Evolutionary conservation across 768 basidiomycete species (phyloP).

Genomic region (Piloderma croceum): DNA sequence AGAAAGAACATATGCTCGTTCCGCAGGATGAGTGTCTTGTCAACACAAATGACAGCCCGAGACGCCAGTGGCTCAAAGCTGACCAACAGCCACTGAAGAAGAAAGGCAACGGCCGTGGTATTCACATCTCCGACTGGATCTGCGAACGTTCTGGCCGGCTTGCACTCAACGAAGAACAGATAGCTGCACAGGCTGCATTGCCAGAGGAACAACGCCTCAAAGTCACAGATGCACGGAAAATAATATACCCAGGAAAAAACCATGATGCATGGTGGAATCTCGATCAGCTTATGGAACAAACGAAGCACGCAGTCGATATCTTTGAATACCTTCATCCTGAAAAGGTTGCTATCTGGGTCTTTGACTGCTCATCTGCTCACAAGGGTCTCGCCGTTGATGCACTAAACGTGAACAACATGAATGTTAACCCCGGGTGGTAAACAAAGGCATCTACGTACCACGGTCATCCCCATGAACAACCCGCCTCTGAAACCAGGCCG

Average conservation of each 20-base stretch:
- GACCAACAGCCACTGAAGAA: constrained; percentile 24
- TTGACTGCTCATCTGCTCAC: too few relatives aligned
- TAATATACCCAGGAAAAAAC: constrained; percentile 12
- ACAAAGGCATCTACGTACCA: constrained; percentile 14
- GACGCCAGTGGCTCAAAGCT: constrained; percentile 14
- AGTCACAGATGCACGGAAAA: constrained; percentile 1
- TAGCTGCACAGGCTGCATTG: constrained; percentile 5
- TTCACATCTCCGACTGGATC: constrained; percentile 19
- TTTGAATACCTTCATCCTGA: constrained; percentile 8
- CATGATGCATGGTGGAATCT: constrained; percentile 39
- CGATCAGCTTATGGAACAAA: too few relatives aligned
- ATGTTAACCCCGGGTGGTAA: constrained; percentile 12
- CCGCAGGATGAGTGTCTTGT: constrained; percentile 18
- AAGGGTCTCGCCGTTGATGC: constrained; percentile 13
- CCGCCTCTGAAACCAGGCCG: constrained; percentile 7
- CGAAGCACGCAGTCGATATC: too few relatives aligned
- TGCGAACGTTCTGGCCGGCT: constrained; percentile 14
- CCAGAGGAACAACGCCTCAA: constrained; percentile 3
- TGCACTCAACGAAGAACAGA: constrained; percentile 7
- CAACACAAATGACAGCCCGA: constrained; percentile 18
- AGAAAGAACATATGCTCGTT: too few relatives aligned
- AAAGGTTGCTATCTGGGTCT: constrained; percentile 12
- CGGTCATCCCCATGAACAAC: constrained; percentile 14
- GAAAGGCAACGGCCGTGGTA: constrained; percentile 17
- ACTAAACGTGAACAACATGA: too few relatives aligned